Evolutionary conservation across 768 basidiomycete species (phyloP), one percentile per base, ranked within the genome.

Genomic region (Tulasnella sp.): DNA sequence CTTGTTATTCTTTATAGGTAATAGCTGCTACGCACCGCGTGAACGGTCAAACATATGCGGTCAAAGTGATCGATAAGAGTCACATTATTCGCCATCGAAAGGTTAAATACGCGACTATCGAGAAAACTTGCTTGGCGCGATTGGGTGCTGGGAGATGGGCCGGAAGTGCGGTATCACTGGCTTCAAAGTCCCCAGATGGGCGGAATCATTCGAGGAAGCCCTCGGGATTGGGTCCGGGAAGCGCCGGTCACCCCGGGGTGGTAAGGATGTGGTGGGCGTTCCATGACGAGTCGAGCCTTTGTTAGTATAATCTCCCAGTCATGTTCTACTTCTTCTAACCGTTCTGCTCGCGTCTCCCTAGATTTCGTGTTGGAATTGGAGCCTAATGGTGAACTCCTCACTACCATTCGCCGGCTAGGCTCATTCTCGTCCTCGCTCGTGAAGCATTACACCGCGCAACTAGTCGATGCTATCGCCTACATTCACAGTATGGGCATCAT

Each of bases 401-500:
- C 67, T 3, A 67, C 65, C 61, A 71, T 76, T 62, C 70, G 72
- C 49, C 62, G 73, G 51, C 74, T 90, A 61, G 96, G 96, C n/a
- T 97, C 96, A 0, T 74, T 99, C 43, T 89, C 88, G 23, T 69
- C 85, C 4, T 66, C 73, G 4, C 94, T 88, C 56, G 78, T 87
- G 0, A 79, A 83, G 43, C 87, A 88, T 70, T 98, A 97, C 69
- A 77, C 86, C 1, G 94, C 95, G 0, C 92, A 96, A 67, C 78
- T 98, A 43, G 78, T 93, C 42, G 90, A 93, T 65, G 86, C 93
- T 0, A 73, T 97, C 61, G 82, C 82, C 48, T 95, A 85, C 72
- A 95, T 99, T 80, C 96, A 98, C 69, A 76, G 78, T 54, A 86
- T 85, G 65, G 88, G 88, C 4, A 84, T 99, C 54, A 84, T 94